Conservation (phyloP, 1,284 basidiomycete genomes). For the Apiotrichum sp. region DNA sequence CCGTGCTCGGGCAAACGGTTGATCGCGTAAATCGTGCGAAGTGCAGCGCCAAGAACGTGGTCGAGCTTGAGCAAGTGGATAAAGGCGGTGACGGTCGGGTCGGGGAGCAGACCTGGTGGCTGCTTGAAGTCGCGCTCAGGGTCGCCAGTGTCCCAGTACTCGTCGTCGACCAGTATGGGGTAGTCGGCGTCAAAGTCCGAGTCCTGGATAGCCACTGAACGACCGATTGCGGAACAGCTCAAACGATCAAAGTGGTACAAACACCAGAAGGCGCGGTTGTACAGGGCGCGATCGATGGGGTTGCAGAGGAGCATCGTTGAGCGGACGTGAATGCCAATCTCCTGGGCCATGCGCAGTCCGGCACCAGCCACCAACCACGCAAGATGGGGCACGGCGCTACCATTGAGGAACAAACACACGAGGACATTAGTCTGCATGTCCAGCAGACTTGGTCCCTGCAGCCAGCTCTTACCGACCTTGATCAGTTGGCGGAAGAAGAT, state of each 20-base stretch:
- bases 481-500: constrained; percentile 62
- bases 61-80: constrained; percentile 62
- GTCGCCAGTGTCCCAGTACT: constrained; percentile 60
- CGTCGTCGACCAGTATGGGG: constrained; percentile 77
- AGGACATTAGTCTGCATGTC: constrained; percentile 62
- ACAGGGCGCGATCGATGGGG: constrained; percentile 58
- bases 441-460: constrained; percentile 60
- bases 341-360: constrained; percentile 58
- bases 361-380: constrained; percentile 67
- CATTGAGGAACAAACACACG: constrained; percentile 49
- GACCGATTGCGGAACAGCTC: constrained; percentile 64
- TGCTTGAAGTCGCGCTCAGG: constrained; percentile 54
- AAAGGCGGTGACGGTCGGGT: constrained; percentile 56
- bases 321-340: constrained; percentile 44
- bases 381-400: constrained; percentile 61
- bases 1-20: constrained; percentile 55
- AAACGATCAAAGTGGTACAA: constrained; percentile 50
- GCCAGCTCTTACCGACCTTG: constrained; percentile 53
- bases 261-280: constrained; percentile 75
- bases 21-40: constrained; percentile 68
- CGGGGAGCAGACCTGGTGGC: constrained; percentile 50
- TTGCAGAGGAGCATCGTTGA: constrained; percentile 32
- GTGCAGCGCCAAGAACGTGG: constrained; percentile 62
- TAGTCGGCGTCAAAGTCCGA: constrained; percentile 76
- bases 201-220: constrained; percentile 75